Evolutionary conservation across 306 rosid genomes (phyloP), one percentile per base, ranked within the genome.

Genomic region (Trichosanthes cucumerina): DNA sequence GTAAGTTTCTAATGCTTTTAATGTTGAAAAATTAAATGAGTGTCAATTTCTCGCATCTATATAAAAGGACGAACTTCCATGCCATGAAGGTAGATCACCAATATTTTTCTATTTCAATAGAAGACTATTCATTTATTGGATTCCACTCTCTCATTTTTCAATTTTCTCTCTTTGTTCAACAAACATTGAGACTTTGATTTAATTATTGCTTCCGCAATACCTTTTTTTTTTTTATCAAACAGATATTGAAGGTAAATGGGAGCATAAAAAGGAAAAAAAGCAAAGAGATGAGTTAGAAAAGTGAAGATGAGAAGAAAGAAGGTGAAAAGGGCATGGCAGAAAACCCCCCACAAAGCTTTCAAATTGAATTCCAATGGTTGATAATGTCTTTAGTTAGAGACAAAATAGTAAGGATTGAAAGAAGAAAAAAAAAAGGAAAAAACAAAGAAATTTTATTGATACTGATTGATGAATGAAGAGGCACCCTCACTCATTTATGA

Each of bases 381-480:
- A 41, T 2, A 69, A 41, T 39, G 53, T 1, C 33, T 39, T 38
- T 38, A 69, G 53, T 69, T 69, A n/a, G 33, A 39, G 52, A 69
- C 75, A 69, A 69, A 41, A 69, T 14, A 39, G 53, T 41, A 12
- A 69, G 75, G 75, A 38, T 13, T 39, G 74, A 39, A 66, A 69
- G 33, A 41, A 41, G 53, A 68, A 9, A 39, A 68, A 1, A 34
- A 68, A 9, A 39, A 68, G 1, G 0, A 3, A 19, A 38, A 19
- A 38, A 50, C 39, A 66, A 9, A 3, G n/a, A 68, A 16, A 28
- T 18, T 26, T 38, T 28, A 16, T 16, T 66, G 74, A 66, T 16
- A 36, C 2, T 66, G 74, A 66, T 66, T 38, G 75, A 69, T 69
- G 52, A 69, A 69, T 41, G 49, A 69, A 23, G 75, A 69, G 75